Conservation (phyloP, 1,139 yeast species). For the Candida pseudoviswanathii region DNA sequence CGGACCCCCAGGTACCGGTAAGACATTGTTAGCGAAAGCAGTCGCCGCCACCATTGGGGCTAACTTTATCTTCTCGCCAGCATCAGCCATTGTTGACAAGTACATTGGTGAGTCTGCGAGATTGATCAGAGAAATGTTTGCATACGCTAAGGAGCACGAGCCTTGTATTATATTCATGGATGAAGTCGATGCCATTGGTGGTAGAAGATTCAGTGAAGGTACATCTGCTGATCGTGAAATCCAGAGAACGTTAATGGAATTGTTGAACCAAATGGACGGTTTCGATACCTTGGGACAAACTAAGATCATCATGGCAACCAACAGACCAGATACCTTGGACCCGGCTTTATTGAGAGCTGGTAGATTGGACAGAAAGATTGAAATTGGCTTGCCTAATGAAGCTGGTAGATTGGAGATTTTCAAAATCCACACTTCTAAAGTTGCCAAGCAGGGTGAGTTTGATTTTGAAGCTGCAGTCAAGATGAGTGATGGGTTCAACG, state of each 20-base stretch:
- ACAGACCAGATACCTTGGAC: conserved; percentile 97
- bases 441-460: conserved; percentile 91
- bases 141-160: conserved; percentile 96
- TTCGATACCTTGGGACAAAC: conserved; percentile 97
- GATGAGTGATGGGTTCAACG: conserved; percentile 98
- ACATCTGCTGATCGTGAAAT: conserved; percentile 99
- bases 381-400: conserved; percentile 95
- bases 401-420: conserved; percentile 93
- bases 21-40: conserved; percentile 93
- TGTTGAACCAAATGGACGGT: conserved; percentile 98
- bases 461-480: conserved; percentile 97
- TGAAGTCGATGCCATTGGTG: conserved; percentile 99
- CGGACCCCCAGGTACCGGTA: conserved; percentile 99
- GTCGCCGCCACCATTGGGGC: conserved; percentile 99
- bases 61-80: conserved; percentile 95
- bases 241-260: conserved; percentile 97
- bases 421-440: conserved; percentile 88
- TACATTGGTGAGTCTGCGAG: conserved; percentile 98
- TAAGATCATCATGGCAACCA: conserved; percentile 98
- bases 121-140: conserved; percentile 96
- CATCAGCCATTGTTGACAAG: conserved; percentile 97
- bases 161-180: conserved; percentile 99
- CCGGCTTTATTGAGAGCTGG: conserved; percentile 99
- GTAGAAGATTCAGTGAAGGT: conserved; percentile 97
- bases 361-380: conserved; percentile 95